These are phyloP conservation scores for Xanthoconium stramineum DNA, from an alignment of 768 basidiomycete genomes.

Conservation along the genomic window DNA sequence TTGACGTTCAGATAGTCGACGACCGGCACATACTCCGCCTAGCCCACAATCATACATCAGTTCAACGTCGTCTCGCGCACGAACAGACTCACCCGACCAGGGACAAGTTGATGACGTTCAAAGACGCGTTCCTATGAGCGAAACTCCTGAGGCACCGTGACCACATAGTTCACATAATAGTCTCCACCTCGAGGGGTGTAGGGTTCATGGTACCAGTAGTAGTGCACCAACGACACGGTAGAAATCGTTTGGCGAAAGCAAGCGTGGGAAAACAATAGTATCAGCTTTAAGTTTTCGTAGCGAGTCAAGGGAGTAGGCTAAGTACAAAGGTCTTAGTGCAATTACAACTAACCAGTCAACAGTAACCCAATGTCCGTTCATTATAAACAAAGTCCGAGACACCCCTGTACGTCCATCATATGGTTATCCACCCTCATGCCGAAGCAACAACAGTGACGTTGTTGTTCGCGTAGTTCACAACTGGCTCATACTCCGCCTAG, in stretches of 20 bases:
- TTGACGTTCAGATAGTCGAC: too few relatives aligned
- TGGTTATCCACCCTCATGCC: not conserved
- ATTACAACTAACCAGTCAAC: not conserved
- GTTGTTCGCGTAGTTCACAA: constrained; percentile 24
- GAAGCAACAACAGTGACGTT: constrained; percentile 12
- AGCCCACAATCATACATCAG: too few relatives aligned
- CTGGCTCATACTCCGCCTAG: constrained; percentile 9
- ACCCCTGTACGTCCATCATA: not conserved
- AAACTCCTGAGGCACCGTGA: too few relatives aligned
- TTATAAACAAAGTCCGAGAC: not conserved
- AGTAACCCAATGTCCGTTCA: not conserved
- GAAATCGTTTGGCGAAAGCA: constrained; percentile 12
- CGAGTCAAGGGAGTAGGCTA: not conserved
- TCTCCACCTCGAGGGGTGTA: too few relatives aligned
- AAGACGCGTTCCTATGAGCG: too few relatives aligned
- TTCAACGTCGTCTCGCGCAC: too few relatives aligned
- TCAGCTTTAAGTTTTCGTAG: too few relatives aligned
- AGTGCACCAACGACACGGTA: not conserved
- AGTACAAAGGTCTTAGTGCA: not conserved
- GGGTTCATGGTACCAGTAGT: too few relatives aligned
- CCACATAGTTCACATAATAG: too few relatives aligned
- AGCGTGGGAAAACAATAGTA: constrained; percentile 18
- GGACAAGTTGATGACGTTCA: too few relatives aligned
- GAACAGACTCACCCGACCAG: too few relatives aligned
- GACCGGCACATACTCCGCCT: too few relatives aligned